These are phyloP conservation scores for Lithohypha guttulata DNA, from an alignment of 2,329 filamentous ascomycete genomes.

Conservation along the genomic window DNA sequence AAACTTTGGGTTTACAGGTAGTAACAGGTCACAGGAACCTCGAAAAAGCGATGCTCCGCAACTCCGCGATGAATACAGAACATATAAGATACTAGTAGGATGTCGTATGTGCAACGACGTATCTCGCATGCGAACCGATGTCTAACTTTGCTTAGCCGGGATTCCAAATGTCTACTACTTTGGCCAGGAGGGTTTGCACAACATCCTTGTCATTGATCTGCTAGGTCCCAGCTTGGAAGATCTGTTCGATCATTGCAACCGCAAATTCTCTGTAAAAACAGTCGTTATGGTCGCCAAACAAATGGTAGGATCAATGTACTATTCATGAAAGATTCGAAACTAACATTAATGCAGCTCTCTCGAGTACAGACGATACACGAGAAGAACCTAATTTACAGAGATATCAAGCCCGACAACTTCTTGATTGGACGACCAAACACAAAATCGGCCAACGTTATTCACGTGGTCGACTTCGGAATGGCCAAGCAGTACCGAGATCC, in stretches of 20 bases:
- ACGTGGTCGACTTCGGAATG: conserved; percentile 99
- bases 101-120: conserved; percentile 64
- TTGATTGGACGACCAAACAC: conserved; percentile 84
- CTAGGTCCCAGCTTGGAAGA: conserved; percentile 92
- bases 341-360: conserved; percentile 52
- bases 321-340: conserved; percentile 12
- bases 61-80: conserved; percentile 94
- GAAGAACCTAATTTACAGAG: conserved; percentile 97
- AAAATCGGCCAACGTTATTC: conserved; percentile 94
- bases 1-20: conserved; percentile 19
- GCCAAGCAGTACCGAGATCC: conserved; percentile 98
- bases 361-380: conserved; percentile 92
- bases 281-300: conserved; percentile 99
- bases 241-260: conserved; percentile 92
- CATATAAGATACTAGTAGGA: conserved; percentile 97
- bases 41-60: conserved; percentile 98
- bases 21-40: conserved; percentile 59
- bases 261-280: conserved; percentile 91
- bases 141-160: conserved; percentile 52
- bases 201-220: conserved; percentile 95
- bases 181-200: conserved; percentile 94
- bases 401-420: conserved; percentile 99
- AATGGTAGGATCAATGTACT: conserved; percentile 52
- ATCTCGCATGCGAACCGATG: conserved; percentile 7
- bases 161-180: conserved; percentile 99